phyloP scores from a whole-genome alignment of 306 rosid species.

The Mucuna pruriens region DNA sequence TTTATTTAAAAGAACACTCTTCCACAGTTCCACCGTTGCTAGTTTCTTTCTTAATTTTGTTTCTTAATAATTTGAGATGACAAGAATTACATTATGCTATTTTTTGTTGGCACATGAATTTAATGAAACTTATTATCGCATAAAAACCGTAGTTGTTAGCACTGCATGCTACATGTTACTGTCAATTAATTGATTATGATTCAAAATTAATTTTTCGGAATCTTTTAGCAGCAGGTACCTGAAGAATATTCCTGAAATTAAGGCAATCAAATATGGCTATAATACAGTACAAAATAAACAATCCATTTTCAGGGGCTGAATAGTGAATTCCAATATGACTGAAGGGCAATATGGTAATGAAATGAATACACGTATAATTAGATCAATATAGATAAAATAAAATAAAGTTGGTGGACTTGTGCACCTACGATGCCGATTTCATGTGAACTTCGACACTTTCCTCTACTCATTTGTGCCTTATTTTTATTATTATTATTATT shows the following conservation, averaged over 20 bases:
- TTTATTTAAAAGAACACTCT: too few species aligned
- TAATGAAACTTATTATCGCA: neutral
- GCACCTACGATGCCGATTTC: neutral
- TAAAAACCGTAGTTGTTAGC: neutral
- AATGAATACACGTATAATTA: neutral
- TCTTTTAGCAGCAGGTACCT: neutral
- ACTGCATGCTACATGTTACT: neutral
- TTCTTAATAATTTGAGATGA: neutral
- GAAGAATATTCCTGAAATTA: neutral
- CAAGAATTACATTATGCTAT: neutral
- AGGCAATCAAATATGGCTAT: neutral
- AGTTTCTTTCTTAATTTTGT: too few species aligned
- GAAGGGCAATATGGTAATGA: neutral
- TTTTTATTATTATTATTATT: too few species aligned
- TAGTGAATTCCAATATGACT: neutral
- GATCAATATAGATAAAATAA: neutral
- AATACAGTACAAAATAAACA: neutral
- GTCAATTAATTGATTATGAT: neutral
- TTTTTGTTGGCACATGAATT: neutral
- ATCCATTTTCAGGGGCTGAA: neutral
- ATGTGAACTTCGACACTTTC: neutral
- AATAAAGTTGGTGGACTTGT: neutral
- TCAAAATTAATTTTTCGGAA: neutral
- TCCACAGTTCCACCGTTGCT: too few species aligned
- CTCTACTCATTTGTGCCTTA: neutral